Evolutionary conservation across 129 eudicot species (phyloP), one percentile per base, ranked within the genome.

Genomic region (Tagetes erecta): DNA sequence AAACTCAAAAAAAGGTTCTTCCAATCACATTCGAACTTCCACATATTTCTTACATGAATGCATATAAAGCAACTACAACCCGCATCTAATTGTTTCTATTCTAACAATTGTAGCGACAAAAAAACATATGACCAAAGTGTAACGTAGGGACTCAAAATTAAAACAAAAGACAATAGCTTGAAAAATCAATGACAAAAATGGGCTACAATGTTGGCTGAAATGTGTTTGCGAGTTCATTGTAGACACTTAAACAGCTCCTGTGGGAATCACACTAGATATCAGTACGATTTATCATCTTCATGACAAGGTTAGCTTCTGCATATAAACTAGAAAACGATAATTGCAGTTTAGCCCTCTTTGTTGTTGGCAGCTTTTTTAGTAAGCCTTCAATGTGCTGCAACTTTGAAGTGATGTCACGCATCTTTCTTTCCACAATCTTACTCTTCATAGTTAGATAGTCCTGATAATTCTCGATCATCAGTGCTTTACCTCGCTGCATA

Each of bases 371-470:
- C 30, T 62, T 62, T 4, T 27, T 12, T 3, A 62, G 67, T 36
- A 62, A 12, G 37, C 67, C 45, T 36, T 62, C 67, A 62, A 62
- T 62, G 45, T 36, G 67, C 30, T 36, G 67, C 67, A 62, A 36
- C 30, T 62, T 36, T 11, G 67, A 62, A 13, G 12, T 62, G 31
- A 62, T 62, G 67, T 36, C 67, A 6, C 27, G 5, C 36, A 62
- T 62, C 67, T 35, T 62, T 62, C 44, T 62, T 62, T 62, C 36
- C 67, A 11, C 27, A 36, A 36, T 1, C 10, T 62, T 8, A 36
- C 42, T 12, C 27, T 12, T 44, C 45, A 1, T 36, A 0, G 44
- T 3, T 9, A 62, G 67, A 62, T 62, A 44, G 0, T 8, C 70
- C 50, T 6, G 6, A 40, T 39, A 7, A 40, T 13, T 14, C 34